Conservation (phyloP, 495 filamentous ascomycete genomes). For the Filosporella fistucella region DNA sequence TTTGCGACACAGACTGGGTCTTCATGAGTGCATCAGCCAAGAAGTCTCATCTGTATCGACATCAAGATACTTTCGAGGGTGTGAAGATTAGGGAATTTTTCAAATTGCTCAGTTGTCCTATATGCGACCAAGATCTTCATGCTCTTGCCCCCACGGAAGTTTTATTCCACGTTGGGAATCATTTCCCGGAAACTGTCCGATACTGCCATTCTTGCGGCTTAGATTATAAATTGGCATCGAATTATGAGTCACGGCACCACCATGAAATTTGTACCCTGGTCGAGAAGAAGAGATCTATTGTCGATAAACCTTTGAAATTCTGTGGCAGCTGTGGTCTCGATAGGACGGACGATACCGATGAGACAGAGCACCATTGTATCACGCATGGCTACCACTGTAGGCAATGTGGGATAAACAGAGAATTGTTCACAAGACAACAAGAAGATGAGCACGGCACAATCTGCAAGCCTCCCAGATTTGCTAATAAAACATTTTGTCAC, state of each 20-base stretch:
- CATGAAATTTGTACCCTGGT: slow-evolving; percentile 1
- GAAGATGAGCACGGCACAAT: background rate
- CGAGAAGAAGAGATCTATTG: background rate
- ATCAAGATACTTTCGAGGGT: background rate
- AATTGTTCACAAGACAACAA: background rate
- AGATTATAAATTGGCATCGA: background rate
- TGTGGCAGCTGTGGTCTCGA: slow-evolving; percentile 13
- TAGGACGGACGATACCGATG: background rate
- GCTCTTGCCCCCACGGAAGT: background rate
- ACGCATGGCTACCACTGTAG: slow-evolving; percentile 6
- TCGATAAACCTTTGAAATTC: slow-evolving; percentile 2
- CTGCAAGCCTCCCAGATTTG: background rate
- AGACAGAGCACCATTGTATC: background rate
- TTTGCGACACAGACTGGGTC: slow-evolving; percentile 14
- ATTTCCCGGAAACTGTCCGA: slow-evolving; percentile 9
- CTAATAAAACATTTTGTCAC: slow-evolving; percentile 6
- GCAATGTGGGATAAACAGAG: background rate
- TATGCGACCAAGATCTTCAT: slow-evolving; percentile 15
- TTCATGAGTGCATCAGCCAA: slow-evolving; percentile 13
- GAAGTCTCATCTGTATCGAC: slow-evolving; percentile 9
- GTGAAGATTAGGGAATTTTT: slow-evolving; percentile 11
- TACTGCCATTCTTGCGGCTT: slow-evolving; percentile 19
- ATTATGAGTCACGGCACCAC: slow-evolving; percentile 7
- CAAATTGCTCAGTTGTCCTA: slow-evolving; percentile 11
- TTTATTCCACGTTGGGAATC: slow-evolving; percentile 11